Evolutionary conservation across 139 green algal species (phyloP), one percentile per base, ranked within the genome.

Genomic region (Picochlorum sp.): DNA sequence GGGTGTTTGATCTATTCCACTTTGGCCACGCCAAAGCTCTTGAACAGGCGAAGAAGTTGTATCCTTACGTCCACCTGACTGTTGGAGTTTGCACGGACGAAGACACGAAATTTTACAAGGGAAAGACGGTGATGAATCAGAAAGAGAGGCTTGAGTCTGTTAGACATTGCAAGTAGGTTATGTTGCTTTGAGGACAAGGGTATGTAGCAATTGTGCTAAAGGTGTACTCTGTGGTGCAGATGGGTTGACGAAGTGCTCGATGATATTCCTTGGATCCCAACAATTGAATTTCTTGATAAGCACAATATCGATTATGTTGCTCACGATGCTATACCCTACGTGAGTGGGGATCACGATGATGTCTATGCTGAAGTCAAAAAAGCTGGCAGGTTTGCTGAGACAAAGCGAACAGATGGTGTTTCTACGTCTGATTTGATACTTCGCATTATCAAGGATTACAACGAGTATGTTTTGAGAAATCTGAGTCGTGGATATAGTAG

Each of bases 391-490:
- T 96, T 96, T 70, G 75, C 70, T 63, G 84, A 87, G 61, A 96
- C 88, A 18, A 63, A 91, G 76, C 81, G 89, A 41, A 96, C 89
- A 6, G 87, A 96, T 13, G 89, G 89, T 24, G 77, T 96, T 8
- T 92, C 81, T 30, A 96, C 89, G 9, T 86, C 78, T 13, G 89
- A 96, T 78, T 71, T 96, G 67, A 96, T 96, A 65, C 75, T 96
- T 65, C 86, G 89, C 56, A 89, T 96, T 54, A 76, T 96, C 60
- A 77, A 77, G 49, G 72, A 95, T 71, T 96, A 96, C 77, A 95
- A 96, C 61, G 81, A 92, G 26, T 96, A 94, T 60, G 87, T 96
- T 57, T 72, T 96, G 75, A 81, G 89, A 62, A 96, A 96, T 73
- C 77, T 96, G 31, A 71, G 62, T 16, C 73, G 88, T 13, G 89